Conservation (phyloP, 805 yeast species). For the Brettanomyces bruxellensis region DNA sequence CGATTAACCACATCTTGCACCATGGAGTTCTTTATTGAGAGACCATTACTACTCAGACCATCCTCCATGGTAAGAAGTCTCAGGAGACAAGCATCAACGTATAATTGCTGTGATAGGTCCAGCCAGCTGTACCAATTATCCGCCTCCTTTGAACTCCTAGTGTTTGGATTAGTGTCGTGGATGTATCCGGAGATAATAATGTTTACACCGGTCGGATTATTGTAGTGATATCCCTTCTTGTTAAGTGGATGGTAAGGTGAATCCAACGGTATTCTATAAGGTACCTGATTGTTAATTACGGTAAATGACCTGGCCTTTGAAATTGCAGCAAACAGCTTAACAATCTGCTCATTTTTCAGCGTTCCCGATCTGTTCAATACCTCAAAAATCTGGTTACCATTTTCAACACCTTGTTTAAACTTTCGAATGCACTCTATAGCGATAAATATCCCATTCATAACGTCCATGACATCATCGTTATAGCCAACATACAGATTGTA, state of each 20-base stretch:
- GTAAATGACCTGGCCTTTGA: slow-evolving; percentile 21
- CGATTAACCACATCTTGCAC: slow-evolving; percentile 23
- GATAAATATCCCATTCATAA: slow-evolving; percentile 23
- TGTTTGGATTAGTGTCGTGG: slow-evolving; percentile 17
- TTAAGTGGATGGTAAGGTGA: slow-evolving; percentile 24
- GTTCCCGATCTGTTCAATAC: slow-evolving; percentile 7
- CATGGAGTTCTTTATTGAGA: slow-evolving; percentile 17
- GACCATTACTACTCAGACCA: slow-evolving; percentile 14
- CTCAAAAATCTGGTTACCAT: background rate
- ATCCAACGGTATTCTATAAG: slow-evolving; percentile 21
- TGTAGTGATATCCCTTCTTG: slow-evolving; percentile 16
- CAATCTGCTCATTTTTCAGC: slow-evolving; percentile 11
- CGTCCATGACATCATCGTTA: slow-evolving; percentile 26
- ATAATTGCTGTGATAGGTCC: slow-evolving; percentile 29
- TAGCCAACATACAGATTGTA: slow-evolving; percentile 27
- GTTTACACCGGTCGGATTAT: slow-evolving; percentile 15
- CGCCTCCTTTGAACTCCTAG: slow-evolving; percentile 13
- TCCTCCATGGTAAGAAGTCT: slow-evolving; percentile 25
- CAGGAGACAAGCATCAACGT: slow-evolving; percentile 30
- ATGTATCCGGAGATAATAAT: slow-evolving; percentile 16
- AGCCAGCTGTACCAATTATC: slow-evolving; percentile 28
- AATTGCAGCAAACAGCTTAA: slow-evolving; percentile 9
- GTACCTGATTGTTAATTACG: slow-evolving; percentile 21
- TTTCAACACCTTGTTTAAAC: background rate
- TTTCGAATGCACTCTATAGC: slow-evolving; percentile 20